These are phyloP conservation scores for Neurospora tetrasperma DNA, from an alignment of 495 filamentous ascomycete species.

Conservation along the genomic window DNA sequence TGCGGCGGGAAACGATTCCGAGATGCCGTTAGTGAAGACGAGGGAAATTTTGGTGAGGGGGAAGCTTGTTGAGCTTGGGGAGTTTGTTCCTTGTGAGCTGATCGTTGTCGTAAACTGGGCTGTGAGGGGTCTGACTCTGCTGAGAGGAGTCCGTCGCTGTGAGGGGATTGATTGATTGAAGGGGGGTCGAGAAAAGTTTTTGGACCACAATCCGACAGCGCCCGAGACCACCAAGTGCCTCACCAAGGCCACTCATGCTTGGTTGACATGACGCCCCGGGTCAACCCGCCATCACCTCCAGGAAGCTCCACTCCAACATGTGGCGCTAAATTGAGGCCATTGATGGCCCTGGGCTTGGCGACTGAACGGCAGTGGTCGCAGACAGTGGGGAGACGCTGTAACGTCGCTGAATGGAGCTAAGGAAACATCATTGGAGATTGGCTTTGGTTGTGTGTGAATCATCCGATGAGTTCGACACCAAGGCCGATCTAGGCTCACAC, in stretches of 20 bases:
- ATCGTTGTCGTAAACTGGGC: not conserved
- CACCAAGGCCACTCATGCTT: no score
- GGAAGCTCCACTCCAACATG: not conserved
- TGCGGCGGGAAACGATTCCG: not conserved
- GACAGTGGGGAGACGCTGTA: not conserved
- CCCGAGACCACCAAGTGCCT: not conserved
- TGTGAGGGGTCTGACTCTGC: not conserved
- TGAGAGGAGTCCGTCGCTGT: not conserved
- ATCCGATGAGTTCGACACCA: not conserved
- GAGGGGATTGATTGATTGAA: not conserved
- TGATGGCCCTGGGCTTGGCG: not conserved
- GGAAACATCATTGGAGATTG: conserved; percentile 1
- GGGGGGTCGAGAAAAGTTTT: not conserved
- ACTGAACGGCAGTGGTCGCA: not conserved
- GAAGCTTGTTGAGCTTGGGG: not conserved
- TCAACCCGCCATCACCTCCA: not conserved
- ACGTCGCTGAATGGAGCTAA: not conserved
- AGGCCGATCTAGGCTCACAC: not conserved
- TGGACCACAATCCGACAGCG: not conserved
- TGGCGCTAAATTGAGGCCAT: not conserved
- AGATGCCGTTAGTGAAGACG: not conserved
- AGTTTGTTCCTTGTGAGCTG: not conserved
- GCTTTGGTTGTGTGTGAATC: not conserved
- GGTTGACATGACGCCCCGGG: not conserved
- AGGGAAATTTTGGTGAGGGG: not conserved